phyloP scores from a whole-genome alignment of 441 rosid genomes.

The Adansonia madagascariensis region DNA sequence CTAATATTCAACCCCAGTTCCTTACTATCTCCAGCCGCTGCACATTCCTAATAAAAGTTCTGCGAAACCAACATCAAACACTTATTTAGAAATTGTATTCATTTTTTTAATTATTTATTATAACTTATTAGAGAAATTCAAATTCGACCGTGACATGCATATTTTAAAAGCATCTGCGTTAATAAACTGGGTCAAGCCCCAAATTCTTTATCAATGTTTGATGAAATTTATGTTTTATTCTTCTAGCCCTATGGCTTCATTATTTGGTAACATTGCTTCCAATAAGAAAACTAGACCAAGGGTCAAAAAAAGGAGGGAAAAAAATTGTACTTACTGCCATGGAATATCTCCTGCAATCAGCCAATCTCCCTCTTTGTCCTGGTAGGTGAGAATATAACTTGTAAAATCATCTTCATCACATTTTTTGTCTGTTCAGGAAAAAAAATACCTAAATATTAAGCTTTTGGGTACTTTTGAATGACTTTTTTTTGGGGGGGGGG shows the following conservation, averaged over 20 bases:
- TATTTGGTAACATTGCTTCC: neutral
- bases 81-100: slow-evolving; percentile 28
- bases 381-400: slow-evolving; percentile 42
- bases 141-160: no score
- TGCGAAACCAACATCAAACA: slow-evolving; percentile 34
- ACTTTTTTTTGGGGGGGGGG: neutral
- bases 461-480: neutral
- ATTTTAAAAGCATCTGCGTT: no score
- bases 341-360: slow-evolving; percentile 56
- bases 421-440: slow-evolving; percentile 31
- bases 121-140: no score
- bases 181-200: no score
- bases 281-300: neutral
- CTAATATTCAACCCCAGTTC: slow-evolving; percentile 22
- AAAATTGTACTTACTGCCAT: slow-evolving; percentile 47
- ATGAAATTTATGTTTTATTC: neutral
- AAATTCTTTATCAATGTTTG: neutral
- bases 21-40: slow-evolving; percentile 45
- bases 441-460: neutral
- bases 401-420: slow-evolving; percentile 25
- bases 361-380: slow-evolving; percentile 58
- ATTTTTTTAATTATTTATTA: neutral
- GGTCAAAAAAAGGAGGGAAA: neutral
- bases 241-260: neutral
- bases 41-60: slow-evolving; percentile 44